Evolutionary conservation across 108 stramenopile species (phyloP), one percentile per base, ranked within the genome.

Genomic region (Nitzschia palea): DNA sequence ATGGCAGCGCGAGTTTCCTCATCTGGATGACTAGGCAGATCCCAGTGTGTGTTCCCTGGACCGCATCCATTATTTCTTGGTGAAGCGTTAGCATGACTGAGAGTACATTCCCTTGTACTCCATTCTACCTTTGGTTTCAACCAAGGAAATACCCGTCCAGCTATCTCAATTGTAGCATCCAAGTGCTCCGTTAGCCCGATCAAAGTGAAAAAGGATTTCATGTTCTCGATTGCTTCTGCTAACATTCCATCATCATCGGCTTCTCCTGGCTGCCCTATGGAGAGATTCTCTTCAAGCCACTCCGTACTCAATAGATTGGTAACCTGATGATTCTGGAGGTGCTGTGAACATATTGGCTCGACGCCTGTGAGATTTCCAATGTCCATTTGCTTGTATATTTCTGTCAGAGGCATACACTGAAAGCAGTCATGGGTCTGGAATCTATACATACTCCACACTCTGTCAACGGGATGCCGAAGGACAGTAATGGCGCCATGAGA

Each of bases 391-490:
- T 56, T 43, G 47, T 84, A 82, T 25, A 90, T 77, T 23, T 86
- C 82, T 27, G 65, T 77, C 32, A 90, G 52, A 31, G 74, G 58
- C 25, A 44, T 32, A 68, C 90, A 91, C 12, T 78, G 42, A 62
- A 83, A 91, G 54, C 90, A 91, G 1, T 54, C 25, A 37, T 79
- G 59, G 18, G 87, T 83, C 34, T 78, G 75, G 55, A 85, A 91
- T 17, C 86, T 73, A 55, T 76, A 91, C 87, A 88, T 88, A 29
- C 78, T 80, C 90, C 90, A 91, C 0, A 88, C 90, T 10, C 90
- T 79, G 42, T 88, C 87, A 25, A 88, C 78, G 1, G 88, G 88
- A 52, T 52, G 51, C 6, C 88, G 71, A 44, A 89, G 70, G 1
- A 89, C 78, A 36, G 88, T 85, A 27, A 89, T 66, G 50, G 82